phyloP scores from a whole-genome alignment of 2,329 filamentous ascomycete genomes.

The Orbilia ellipsospora region DNA sequence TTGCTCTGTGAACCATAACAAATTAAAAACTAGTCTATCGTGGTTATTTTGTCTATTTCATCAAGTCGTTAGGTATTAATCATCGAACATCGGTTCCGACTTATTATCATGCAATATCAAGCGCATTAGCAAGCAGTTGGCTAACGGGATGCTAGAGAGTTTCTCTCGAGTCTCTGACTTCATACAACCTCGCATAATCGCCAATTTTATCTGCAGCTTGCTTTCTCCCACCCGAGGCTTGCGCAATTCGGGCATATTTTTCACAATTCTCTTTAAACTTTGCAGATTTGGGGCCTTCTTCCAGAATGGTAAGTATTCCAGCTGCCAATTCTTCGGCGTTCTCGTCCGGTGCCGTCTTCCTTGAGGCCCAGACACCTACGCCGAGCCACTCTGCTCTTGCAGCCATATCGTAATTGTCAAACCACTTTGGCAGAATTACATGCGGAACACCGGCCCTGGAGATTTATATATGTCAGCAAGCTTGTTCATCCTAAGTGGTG shows the following conservation, averaged over 20 bases:
- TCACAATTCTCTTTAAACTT: constrained; percentile 30
- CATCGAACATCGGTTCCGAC: too few relatives aligned
- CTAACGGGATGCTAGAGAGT: constrained; percentile 6
- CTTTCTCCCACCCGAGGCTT: constrained; percentile 38
- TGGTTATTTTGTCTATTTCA: too few relatives aligned
- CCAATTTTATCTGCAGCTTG: constrained; percentile 53
- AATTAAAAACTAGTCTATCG: too few relatives aligned
- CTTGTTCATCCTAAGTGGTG: background rate
- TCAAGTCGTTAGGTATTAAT: too few relatives aligned
- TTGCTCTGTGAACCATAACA: too few relatives aligned
- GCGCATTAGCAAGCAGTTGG: too few relatives aligned
- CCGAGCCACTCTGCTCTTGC: constrained; percentile 55
- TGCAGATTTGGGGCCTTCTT: constrained; percentile 21
- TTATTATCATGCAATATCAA: too few relatives aligned
- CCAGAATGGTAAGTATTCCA: constrained; percentile 30
- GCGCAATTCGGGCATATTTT: constrained; percentile 29
- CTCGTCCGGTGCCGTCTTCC: constrained; percentile 46
- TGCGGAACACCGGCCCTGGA: constrained; percentile 56
- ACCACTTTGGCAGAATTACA: constrained; percentile 56
- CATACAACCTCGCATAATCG: constrained; percentile 38
- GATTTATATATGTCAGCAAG: constrained; percentile 8
- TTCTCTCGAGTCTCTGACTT: constrained; percentile 33
- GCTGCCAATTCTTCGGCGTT: constrained; percentile 46
- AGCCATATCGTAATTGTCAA: constrained; percentile 57
- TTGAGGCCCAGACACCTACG: constrained; percentile 56